Evolutionary conservation across 176 grass and related monocot genomes (phyloP).

Genomic region (Eragrostis curvula): DNA sequence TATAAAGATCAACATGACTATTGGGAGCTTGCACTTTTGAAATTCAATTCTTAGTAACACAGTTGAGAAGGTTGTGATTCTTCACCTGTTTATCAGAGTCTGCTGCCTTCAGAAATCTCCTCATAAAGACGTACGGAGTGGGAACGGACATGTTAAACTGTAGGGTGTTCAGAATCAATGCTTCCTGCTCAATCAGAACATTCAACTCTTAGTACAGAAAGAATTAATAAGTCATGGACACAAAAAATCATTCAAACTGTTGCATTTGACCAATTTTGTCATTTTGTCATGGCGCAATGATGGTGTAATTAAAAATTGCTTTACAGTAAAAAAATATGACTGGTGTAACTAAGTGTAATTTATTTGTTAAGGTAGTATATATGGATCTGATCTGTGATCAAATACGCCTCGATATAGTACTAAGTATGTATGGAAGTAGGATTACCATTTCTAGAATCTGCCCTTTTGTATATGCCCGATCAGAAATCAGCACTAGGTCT

Average conservation of each 20-base stretch:
- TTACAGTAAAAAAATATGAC: conserved; percentile 12
- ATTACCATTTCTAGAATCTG: conserved; percentile 94
- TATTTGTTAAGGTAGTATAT: conserved; percentile 4
- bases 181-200: conserved; percentile 71
- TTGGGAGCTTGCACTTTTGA: background rate
- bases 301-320: background rate
- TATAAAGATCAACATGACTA: background rate
- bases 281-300: background rate
- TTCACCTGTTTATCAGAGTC: conserved; percentile 75
- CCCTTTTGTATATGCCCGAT: conserved; percentile 68
- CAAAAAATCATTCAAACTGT: conserved; percentile 22
- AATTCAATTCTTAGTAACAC: conserved; percentile 4
- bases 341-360: background rate
- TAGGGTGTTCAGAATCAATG: conserved; percentile 62
- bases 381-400: background rate
- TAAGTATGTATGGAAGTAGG: background rate
- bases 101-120: conserved; percentile 90
- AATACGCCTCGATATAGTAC: conserved; percentile 24
- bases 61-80: conserved; percentile 11
- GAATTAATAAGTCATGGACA: background rate
- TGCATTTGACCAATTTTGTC: background rate
- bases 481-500: conserved; percentile 81
- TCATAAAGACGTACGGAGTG: conserved; percentile 90
- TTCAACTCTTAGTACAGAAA: conserved; percentile 5
- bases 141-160: conserved; percentile 92